These are phyloP conservation scores for Tulasnella sp. DNA, from an alignment of 768 basidiomycete species.

Conservation along the genomic window DNA sequence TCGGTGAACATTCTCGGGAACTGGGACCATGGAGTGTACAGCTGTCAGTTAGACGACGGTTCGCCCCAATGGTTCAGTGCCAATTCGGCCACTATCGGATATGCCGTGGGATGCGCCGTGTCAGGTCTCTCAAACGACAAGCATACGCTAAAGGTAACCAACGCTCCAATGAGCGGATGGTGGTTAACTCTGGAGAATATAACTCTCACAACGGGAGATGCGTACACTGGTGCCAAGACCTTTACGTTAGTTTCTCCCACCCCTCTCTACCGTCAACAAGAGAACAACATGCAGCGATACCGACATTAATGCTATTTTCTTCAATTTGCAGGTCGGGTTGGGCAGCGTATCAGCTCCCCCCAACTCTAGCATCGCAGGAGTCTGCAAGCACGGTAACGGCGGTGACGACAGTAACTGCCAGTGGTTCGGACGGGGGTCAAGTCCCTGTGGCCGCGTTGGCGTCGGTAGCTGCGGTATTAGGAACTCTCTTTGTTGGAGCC, in stretches of 20 bases:
- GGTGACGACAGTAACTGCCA: background rate
- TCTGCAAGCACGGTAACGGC: background rate
- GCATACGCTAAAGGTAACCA: slow-evolving; percentile 3
- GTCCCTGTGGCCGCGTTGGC: background rate
- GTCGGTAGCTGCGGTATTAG: background rate
- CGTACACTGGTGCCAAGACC: background rate
- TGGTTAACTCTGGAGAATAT: slow-evolving; percentile 10
- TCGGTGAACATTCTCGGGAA: slow-evolving; percentile 3
- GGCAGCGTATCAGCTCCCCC: background rate
- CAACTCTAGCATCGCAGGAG: background rate
- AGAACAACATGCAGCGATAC: background rate
- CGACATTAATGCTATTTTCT: background rate
- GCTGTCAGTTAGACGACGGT: slow-evolving; percentile 15
- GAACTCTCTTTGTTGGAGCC: background rate
- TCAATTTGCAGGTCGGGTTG: background rate
- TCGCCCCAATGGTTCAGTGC: slow-evolving; percentile 25
- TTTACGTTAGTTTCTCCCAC: background rate
- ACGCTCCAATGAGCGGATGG: slow-evolving; percentile 8
- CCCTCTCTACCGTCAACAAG: too few relatives aligned
- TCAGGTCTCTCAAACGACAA: background rate
- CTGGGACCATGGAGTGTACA: slow-evolving; percentile 20
- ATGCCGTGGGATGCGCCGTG: background rate
- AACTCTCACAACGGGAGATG: background rate
- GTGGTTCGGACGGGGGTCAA: background rate
- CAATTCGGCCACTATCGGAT: background rate